Conservation (phyloP, 495 filamentous ascomycete genomes). For the Annulohypoxylon stygium region DNA sequence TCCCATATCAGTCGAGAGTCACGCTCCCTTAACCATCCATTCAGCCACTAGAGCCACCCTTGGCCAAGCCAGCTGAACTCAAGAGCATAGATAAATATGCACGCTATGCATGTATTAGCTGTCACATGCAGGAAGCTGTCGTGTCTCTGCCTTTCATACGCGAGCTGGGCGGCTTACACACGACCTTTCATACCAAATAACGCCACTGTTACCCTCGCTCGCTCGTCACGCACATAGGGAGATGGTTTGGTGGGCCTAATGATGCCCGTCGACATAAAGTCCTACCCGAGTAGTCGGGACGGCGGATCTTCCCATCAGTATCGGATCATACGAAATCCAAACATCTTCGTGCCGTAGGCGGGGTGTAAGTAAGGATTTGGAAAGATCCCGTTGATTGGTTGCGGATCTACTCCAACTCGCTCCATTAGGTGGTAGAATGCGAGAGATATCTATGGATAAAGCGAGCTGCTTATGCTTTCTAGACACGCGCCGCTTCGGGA, state of each 20-base stretch:
- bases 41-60: neutral
- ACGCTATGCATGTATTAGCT: conserved; percentile 38
- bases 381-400: conserved; percentile 22
- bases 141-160: conserved; percentile 14
- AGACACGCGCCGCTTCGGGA: conserved; percentile 7
- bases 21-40: neutral
- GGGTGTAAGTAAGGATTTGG: conserved; percentile 24
- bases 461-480: conserved; percentile 7
- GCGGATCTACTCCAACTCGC: conserved; percentile 6
- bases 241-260: conserved; percentile 1
- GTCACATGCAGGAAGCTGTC: conserved; percentile 39
- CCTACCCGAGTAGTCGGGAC: conserved; percentile 42
- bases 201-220: conserved; percentile 11
- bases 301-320: conserved; percentile 17
- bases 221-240: conserved; percentile 2
- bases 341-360: neutral
- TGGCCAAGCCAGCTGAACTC: conserved; percentile 31
- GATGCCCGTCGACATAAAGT: neutral
- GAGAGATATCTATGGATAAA: conserved; percentile 7
- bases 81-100: conserved; percentile 4
- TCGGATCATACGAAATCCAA: conserved; percentile 18
- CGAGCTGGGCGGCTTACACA: conserved; percentile 22
- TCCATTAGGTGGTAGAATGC: conserved; percentile 10
- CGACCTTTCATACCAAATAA: conserved; percentile 9
- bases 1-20: conserved; percentile 2